Evolutionary conservation across 352 stramenopile genomes (phyloP).

Genomic region (Halophytophthora batemanensis): DNA sequence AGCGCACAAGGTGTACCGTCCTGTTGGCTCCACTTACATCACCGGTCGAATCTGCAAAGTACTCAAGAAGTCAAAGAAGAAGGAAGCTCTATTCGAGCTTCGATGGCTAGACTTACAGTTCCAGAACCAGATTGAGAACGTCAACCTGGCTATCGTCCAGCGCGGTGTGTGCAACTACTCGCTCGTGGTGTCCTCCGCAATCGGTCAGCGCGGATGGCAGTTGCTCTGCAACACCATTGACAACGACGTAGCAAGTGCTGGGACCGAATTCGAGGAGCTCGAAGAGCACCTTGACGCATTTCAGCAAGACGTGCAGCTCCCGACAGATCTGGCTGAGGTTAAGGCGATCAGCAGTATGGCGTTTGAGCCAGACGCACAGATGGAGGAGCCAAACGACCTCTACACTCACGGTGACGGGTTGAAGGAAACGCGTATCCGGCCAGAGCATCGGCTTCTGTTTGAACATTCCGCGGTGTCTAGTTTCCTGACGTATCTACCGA

Average conservation of each 20-base stretch:
- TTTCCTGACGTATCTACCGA: slow-evolving; percentile 22
- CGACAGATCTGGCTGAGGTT: slow-evolving; percentile 3
- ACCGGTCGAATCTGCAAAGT: background rate
- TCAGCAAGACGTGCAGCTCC: background rate
- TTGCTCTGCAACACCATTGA: slow-evolving; percentile 1
- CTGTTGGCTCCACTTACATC: slow-evolving; percentile 5
- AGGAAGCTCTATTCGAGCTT: slow-evolving; percentile 7
- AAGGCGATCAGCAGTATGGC: slow-evolving; percentile 6
- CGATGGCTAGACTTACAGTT: slow-evolving; percentile 11
- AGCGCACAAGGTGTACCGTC: slow-evolving; percentile 1
- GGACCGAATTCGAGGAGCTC: slow-evolving; percentile 1
- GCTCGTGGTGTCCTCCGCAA: background rate
- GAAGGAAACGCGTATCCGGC: slow-evolving; percentile 6
- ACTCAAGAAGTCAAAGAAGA: slow-evolving; percentile 1
- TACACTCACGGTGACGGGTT: slow-evolving; percentile 4
- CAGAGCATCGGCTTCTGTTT: slow-evolving; percentile 14
- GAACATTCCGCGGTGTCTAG: slow-evolving; percentile 22
- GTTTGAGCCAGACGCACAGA: slow-evolving; percentile 3
- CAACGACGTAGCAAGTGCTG: background rate
- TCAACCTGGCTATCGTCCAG: slow-evolving; percentile 5
- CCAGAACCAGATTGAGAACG: slow-evolving; percentile 1
- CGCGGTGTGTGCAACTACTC: slow-evolving; percentile 7
- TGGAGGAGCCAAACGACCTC: background rate
- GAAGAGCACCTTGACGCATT: slow-evolving; percentile 4
- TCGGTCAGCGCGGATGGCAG: background rate